Base-by-base conservation (phyloP, 306 rosid genomes). In the Fragaria iinumae region DNA sequence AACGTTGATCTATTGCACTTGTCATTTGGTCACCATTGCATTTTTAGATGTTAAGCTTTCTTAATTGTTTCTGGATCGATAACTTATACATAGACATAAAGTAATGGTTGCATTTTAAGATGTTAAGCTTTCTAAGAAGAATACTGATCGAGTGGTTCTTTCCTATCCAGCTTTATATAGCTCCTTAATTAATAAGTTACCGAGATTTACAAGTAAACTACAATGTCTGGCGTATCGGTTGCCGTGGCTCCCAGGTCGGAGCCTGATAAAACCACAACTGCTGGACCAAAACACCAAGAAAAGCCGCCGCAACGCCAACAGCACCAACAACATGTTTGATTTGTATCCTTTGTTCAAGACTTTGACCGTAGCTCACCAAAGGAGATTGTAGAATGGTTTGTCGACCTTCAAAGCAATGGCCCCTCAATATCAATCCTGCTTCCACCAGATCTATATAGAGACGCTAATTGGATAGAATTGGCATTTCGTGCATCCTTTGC, bases 171-270 rank as follows among this genome's bases (percentile, higher is more conserved):
- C 44, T 17, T 29, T 7, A 6, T 14, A 14, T 64, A 64, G 69
- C 25, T 36, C 23, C 44, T 9, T 16, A 18, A 25, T 2, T 25
- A 25, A 25, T 25, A 25, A 62, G 41, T 32, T 62, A 16, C 21
- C 44, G 8, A 13, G n/a, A 29, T 36, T 20, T 13, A 14, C 11
- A 44, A 52, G 3, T 3, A 49, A 14, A 38, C 18, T 11, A 21
- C 64, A 88, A 91, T 93, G 98, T 93, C 97, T 1, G 95, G 97
- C 44, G 91, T 76, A 64, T 70, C 93, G 36, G 86, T 89, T 11
- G 95, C 97, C 0, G 81, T 80, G 85, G 82, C 82, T 56, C 83
- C 84, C 13, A 76, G 80, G n/a, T 4, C 80, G 38, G 89, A 82
- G 41, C 67, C 84, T 0, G 83, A 81, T 8, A 71, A 72, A 52